Evolutionary conservation across 2,329 filamentous ascomycete species (phyloP).

Genomic region (Paramyrothecium sp.): DNA sequence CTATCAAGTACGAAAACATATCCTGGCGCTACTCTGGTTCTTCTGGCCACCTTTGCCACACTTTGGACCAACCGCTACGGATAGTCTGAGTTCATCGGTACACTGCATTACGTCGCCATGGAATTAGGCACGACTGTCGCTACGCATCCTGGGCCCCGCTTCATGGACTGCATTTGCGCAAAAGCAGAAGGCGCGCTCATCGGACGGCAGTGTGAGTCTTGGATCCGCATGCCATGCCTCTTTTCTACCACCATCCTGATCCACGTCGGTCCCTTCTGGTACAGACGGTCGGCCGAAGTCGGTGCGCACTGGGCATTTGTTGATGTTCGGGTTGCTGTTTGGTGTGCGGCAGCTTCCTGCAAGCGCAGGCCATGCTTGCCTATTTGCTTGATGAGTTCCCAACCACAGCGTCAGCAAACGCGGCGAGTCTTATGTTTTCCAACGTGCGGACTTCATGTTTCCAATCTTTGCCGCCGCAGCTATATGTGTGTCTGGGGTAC

Average conservation of each 20-base stretch:
- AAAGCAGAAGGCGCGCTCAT: not conserved
- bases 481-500: not conserved
- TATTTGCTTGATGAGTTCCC: not conserved
- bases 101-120: constrained; percentile 52
- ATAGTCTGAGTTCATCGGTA: constrained; percentile 38
- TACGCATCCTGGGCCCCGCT: not conserved
- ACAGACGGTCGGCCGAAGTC: not conserved
- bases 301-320: not conserved
- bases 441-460: not conserved
- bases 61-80: constrained; percentile 46
- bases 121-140: not conserved
- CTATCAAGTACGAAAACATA: too few species aligned
- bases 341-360: not conserved
- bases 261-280: not conserved
- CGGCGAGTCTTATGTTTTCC: not conserved
- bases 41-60: constrained; percentile 48
- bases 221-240: not conserved
- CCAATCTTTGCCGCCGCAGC: not conserved
- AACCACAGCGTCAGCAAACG: not conserved
- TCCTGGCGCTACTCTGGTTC: too few species aligned
- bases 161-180: not conserved
- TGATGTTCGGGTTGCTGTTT: not conserved
- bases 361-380: not conserved
- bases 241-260: not conserved
- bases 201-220: not conserved